phyloP scores from a whole-genome alignment of 441 rosid genomes.

The Populus hybrid region DNA sequence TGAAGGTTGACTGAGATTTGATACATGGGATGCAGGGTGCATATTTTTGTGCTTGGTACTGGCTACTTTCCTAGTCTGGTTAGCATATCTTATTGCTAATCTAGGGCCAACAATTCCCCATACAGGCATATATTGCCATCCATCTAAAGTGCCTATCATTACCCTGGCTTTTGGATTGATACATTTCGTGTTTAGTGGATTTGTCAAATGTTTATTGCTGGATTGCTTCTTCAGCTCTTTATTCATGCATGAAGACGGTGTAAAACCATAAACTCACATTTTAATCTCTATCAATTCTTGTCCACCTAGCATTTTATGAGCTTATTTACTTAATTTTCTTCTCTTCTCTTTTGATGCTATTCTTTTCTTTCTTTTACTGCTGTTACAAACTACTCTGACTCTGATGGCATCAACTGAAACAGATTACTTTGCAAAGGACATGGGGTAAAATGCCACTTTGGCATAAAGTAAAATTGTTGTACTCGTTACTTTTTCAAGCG shows the following conservation, averaged over 20 bases:
- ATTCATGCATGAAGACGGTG: neutral
- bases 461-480: constrained; percentile 78
- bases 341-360: no score
- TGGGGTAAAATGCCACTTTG: constrained; percentile 95
- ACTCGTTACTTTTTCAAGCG: constrained; percentile 72
- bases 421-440: constrained; percentile 76
- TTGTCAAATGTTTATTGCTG: neutral
- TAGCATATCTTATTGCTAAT: neutral
- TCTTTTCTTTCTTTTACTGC: neutral
- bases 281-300: neutral
- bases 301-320: neutral
- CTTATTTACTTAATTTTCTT: neutral
- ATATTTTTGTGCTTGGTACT: neutral
- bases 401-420: constrained; percentile 21
- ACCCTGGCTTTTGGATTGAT: neutral
- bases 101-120: neutral
- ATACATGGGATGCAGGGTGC: neutral
- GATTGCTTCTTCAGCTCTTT: neutral
- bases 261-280: neutral
- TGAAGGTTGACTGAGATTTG: neutral
- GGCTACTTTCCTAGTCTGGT: neutral
- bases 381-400: neutral
- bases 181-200: neutral
- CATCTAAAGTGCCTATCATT: neutral
- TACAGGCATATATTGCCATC: neutral